Evolutionary conservation across 1,284 basidiomycete genomes (phyloP).

Genomic region (Peniophora sp.): DNA sequence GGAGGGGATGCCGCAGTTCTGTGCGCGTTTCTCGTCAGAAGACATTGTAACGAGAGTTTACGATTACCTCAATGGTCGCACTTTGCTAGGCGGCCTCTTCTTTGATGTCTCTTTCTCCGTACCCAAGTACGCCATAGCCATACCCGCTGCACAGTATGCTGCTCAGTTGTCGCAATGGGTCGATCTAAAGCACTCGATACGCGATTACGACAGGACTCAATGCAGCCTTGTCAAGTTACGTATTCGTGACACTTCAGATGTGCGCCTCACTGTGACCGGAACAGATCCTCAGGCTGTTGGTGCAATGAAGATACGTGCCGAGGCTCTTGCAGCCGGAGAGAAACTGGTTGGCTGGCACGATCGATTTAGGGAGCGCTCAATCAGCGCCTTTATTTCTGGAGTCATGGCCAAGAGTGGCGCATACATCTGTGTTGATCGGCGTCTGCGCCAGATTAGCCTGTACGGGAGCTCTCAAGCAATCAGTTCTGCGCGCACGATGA

Average conservation of each 20-base stretch:
- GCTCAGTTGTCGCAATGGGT: conserved; percentile 44
- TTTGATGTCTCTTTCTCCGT: conserved; percentile 33
- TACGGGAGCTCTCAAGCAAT: conserved; percentile 30
- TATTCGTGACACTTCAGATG: conserved; percentile 6
- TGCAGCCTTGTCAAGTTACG: conserved; percentile 18
- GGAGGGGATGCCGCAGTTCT: conserved; percentile 23
- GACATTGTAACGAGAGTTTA: conserved; percentile 33
- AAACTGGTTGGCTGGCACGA: conserved; percentile 41
- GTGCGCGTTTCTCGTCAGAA: conserved; percentile 36
- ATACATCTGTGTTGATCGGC: conserved; percentile 34
- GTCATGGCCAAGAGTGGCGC: conserved; percentile 29
- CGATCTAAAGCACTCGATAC: conserved; percentile 24
- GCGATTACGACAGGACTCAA: conserved; percentile 26
- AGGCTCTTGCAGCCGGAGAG: conserved; percentile 42
- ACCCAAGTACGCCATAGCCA: conserved; percentile 35
- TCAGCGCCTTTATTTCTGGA: conserved; percentile 25
- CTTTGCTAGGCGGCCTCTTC: conserved; percentile 13
- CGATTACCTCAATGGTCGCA: conserved; percentile 20
- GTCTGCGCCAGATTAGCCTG: conserved; percentile 28
- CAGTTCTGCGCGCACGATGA: conserved; percentile 29
- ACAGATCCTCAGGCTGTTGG: conserved; percentile 41
- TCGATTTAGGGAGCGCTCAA: conserved; percentile 23
- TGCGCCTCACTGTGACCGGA: conserved; percentile 19
- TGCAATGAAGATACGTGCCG: conserved; percentile 47
- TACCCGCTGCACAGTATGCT: conserved; percentile 38